These are phyloP conservation scores for Gossypium raimondii DNA, from an alignment of 345 rosid species.

Conservation along the genomic window DNA sequence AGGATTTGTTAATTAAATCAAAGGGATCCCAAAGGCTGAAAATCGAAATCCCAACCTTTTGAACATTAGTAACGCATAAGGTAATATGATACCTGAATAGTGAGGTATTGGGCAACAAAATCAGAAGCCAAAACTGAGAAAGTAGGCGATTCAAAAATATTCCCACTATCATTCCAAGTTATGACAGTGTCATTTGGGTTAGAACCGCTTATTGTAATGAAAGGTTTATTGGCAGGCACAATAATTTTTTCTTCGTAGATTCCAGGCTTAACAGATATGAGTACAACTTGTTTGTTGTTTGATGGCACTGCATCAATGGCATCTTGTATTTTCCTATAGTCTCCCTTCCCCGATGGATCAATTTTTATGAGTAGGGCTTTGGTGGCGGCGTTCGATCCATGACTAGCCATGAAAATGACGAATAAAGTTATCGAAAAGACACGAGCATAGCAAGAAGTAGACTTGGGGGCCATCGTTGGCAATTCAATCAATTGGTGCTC, in stretches of 20 bases:
- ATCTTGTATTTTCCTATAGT: slow-evolving; percentile 54
- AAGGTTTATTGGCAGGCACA: slow-evolving; percentile 57
- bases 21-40: no score
- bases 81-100: slow-evolving; percentile 43
- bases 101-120: slow-evolving; percentile 53
- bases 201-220: slow-evolving; percentile 64
- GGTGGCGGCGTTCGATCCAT: not conserved
- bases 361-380: slow-evolving; percentile 40
- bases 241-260: slow-evolving; percentile 54
- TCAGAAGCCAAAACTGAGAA: slow-evolving; percentile 50
- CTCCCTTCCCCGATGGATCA: slow-evolving; percentile 64
- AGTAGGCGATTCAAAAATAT: slow-evolving; percentile 46
- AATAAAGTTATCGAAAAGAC: not conserved
- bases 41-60: not conserved
- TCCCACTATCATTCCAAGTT: slow-evolving; percentile 43
- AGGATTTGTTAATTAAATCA: not conserved
- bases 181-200: slow-evolving; percentile 43
- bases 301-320: slow-evolving; percentile 62
- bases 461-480: not conserved
- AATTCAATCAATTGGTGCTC: not conserved
- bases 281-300: slow-evolving; percentile 34
- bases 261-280: slow-evolving; percentile 68
- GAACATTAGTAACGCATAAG: not conserved
- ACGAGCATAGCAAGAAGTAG: not conserved
- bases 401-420: not conserved